Evolutionary conservation across 805 yeast species (phyloP).

Genomic region (Jamesozyma gamospora): DNA sequence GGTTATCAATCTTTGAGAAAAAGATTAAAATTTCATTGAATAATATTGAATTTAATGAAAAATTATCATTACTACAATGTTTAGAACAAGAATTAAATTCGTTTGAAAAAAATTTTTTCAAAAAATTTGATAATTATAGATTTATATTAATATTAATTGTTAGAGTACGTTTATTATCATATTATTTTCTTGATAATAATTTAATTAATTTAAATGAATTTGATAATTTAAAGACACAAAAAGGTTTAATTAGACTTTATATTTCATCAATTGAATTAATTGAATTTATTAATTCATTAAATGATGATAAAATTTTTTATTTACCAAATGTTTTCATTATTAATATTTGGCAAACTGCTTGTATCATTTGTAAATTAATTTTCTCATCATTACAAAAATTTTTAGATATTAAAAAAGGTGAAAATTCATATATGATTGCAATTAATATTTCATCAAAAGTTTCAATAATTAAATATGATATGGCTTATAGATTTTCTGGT

Average conservation of each 20-base stretch:
- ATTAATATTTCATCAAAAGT: conserved; percentile 62
- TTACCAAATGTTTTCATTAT: conserved; percentile 75
- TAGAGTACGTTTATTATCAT: background rate
- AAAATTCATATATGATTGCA: conserved; percentile 54
- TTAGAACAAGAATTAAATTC: background rate
- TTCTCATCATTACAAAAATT: conserved; percentile 61
- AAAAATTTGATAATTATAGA: background rate
- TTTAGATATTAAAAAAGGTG: conserved; percentile 65
- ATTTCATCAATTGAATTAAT: conserved; percentile 67
- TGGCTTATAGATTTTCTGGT: conserved; percentile 84
- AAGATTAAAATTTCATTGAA: background rate
- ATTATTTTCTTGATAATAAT: background rate
- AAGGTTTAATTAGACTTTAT: conserved; percentile 28
- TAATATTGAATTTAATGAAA: background rate
- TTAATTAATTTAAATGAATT: background rate
- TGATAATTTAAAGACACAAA: no score
- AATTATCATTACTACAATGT: background rate
- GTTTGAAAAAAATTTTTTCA: background rate
- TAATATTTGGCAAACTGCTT: conserved; percentile 84
- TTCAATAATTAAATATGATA: conserved; percentile 79
- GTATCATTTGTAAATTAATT: conserved; percentile 64
- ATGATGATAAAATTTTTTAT: conserved; percentile 47
- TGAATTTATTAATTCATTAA: conserved; percentile 49
- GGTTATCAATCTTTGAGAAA: background rate
- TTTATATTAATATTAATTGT: background rate